Percentiles rank a stretch among this genome's conserved stretches.
These are phyloP conservation scores for Ceratocystis variospora DNA, from an alignment of 2,329 filamentous ascomycete genomes.

Conservation along the genomic window DNA sequence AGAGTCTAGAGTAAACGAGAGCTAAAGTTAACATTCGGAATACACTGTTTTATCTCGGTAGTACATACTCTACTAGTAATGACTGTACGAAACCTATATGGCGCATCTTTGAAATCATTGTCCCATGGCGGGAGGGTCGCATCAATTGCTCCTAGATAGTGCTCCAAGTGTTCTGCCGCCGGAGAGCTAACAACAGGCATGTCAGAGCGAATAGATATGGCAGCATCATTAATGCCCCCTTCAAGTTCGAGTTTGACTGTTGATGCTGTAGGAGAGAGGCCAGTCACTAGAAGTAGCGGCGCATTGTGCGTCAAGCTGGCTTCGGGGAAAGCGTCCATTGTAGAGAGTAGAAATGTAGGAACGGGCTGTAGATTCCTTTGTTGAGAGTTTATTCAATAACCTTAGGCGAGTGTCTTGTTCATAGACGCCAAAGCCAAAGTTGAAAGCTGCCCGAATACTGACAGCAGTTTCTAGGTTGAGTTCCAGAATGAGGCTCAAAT, in stretches of 20 bases:
- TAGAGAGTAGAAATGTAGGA: slow-evolving; percentile 10
- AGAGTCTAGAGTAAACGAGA: slow-evolving; percentile 32
- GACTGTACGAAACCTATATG: slow-evolving; percentile 52
- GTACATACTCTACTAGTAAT: slow-evolving; percentile 61
- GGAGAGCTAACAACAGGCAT: slow-evolving; percentile 51
- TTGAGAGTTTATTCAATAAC: background rate
- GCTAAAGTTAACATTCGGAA: slow-evolving; percentile 6
- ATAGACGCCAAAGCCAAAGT: too few relatives aligned
- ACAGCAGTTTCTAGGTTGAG: too few relatives aligned
- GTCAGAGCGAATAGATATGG: slow-evolving; percentile 46
- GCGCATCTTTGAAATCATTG: slow-evolving; percentile 37
- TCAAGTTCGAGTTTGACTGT: slow-evolving; percentile 6
- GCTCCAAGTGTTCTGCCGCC: slow-evolving; percentile 50
- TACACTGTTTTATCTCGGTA: slow-evolving; percentile 25
- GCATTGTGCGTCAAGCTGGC: slow-evolving; percentile 79
- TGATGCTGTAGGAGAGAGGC: slow-evolving; percentile 35
- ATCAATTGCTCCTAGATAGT: slow-evolving; percentile 53
- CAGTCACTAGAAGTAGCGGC: slow-evolving; percentile 70
- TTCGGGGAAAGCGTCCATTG: slow-evolving; percentile 66
- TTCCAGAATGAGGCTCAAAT: background rate
- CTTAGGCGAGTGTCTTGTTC: background rate
- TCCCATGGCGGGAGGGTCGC: slow-evolving; percentile 54
- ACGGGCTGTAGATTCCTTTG: background rate
- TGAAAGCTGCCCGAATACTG: too few relatives aligned
- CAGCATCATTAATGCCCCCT: slow-evolving; percentile 7